These are phyloP conservation scores for Pseudovirgaria hyperparasitica DNA, from an alignment of 2,329 filamentous ascomycete genomes.

Conservation along the genomic window DNA sequence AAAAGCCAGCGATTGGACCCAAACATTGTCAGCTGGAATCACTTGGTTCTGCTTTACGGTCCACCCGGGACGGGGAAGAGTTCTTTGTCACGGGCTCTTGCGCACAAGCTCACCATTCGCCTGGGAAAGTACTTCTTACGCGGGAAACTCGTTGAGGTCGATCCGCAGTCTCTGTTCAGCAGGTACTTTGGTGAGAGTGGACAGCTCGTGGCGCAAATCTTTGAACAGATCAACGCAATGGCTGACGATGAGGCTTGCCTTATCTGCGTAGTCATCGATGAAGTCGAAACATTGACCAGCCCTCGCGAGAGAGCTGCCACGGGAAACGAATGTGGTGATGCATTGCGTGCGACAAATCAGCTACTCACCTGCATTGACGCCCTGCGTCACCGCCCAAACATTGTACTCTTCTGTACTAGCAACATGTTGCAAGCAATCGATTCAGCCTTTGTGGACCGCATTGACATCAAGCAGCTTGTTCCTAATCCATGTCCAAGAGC, in stretches of 20 bases:
- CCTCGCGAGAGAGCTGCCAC: slow-evolving; percentile 26
- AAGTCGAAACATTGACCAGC: slow-evolving; percentile 37
- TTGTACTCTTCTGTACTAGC: slow-evolving; percentile 38
- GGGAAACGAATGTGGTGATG: slow-evolving; percentile 33
- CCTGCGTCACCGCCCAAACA: slow-evolving; percentile 28
- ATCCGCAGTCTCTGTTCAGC: slow-evolving; percentile 32
- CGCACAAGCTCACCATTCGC: slow-evolving; percentile 39
- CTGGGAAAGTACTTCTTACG: slow-evolving; percentile 23
- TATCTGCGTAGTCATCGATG: slow-evolving; percentile 36
- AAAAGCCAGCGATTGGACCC: slow-evolving; percentile 21
- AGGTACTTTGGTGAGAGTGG: slow-evolving; percentile 37
- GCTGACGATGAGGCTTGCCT: slow-evolving; percentile 29
- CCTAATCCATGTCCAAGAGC: slow-evolving; percentile 25
- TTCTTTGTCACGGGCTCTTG: slow-evolving; percentile 32
- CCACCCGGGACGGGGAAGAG: slow-evolving; percentile 33
- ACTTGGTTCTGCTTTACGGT: slow-evolving; percentile 30
- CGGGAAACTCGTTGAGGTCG: slow-evolving; percentile 31
- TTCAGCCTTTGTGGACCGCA: slow-evolving; percentile 35
- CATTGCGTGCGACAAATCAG: slow-evolving; percentile 35
- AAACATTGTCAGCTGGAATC: slow-evolving; percentile 32
- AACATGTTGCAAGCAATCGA: slow-evolving; percentile 35
- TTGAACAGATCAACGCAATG: slow-evolving; percentile 24
- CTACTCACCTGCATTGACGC: slow-evolving; percentile 36
- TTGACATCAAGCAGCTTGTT: slow-evolving; percentile 34
- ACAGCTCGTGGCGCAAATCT: slow-evolving; percentile 29